phyloP scores from a whole-genome alignment of 305 asterid genomes.

The Fraxinus xanthoxyloides region DNA sequence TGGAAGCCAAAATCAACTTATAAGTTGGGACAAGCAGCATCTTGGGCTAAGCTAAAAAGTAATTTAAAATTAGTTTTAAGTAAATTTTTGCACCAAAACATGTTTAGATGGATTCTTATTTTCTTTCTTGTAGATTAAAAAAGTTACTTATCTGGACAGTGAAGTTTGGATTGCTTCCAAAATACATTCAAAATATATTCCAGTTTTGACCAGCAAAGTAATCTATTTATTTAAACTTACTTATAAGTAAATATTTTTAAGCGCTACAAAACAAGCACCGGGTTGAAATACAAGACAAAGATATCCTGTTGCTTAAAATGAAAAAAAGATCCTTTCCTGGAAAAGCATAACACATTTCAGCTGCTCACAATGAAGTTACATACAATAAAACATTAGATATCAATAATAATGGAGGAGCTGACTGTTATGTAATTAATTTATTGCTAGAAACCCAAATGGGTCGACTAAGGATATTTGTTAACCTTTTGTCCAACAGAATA shows the following conservation, averaged over 20 bases:
- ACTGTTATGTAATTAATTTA: constrained; percentile 4
- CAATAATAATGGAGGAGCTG: not conserved
- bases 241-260: not conserved
- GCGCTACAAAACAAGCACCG: not conserved
- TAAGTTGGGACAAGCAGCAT: not conserved
- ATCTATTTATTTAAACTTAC: not conserved
- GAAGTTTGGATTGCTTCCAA: not conserved
- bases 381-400: not conserved
- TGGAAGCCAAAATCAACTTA: not conserved
- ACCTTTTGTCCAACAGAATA: not conserved
- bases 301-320: not conserved
- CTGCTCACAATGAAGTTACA: not conserved
- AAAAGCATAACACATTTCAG: not conserved
- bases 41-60: not conserved
- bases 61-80: not conserved
- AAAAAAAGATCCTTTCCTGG: not conserved
- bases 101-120: not conserved
- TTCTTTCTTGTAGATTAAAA: not conserved
- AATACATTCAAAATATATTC: not conserved
- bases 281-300: not conserved
- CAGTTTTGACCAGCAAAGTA: not conserved
- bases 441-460: constrained; percentile 9
- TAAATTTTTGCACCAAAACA: not conserved
- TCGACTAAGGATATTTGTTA: constrained; percentile 4
- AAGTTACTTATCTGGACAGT: not conserved